A percentile compares a stretch with the other conserved stretches of the same genome.
These are phyloP conservation scores for Pythium guiyangense DNA, from an alignment of 352 stramenopile species.

Conservation along the genomic window DNA sequence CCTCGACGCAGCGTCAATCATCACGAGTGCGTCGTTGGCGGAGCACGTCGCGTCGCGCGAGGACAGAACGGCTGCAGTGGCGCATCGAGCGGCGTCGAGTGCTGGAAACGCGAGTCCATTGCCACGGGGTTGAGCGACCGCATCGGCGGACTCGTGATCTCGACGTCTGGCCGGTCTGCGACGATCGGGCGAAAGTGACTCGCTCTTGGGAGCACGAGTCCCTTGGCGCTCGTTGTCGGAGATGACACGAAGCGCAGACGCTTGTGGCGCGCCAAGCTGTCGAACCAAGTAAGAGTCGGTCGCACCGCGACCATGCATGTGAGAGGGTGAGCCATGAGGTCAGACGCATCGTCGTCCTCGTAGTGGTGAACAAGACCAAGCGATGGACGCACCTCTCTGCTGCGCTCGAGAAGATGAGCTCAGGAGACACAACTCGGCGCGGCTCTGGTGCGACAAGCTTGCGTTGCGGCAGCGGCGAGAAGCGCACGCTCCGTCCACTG, in stretches of 20 bases:
- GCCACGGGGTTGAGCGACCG: constrained; percentile 17
- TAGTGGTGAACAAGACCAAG: too few species aligned
- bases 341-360: neutral
- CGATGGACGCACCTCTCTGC: constrained; percentile 4
- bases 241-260: constrained; percentile 1
- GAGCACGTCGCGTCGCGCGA: neutral
- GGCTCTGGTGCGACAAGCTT: constrained; percentile 12
- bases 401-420: constrained; percentile 19
- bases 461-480: too few species aligned
- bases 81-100: constrained; percentile 4
- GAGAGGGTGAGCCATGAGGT: neutral
- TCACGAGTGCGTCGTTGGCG: neutral
- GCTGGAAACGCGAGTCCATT: constrained; percentile 20
- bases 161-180: constrained; percentile 14
- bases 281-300: neutral
- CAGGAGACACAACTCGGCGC: constrained; percentile 17
- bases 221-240: neutral
- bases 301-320: too few species aligned
- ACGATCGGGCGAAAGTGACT: constrained; percentile 20
- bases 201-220: neutral
- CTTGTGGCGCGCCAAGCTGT: constrained; percentile 10
- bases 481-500: neutral
- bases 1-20: too few species aligned
- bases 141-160: constrained; percentile 16
- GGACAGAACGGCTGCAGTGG: constrained; percentile 12